Percentiles rank a stretch among this genome's conserved stretches.
phyloP scores from a whole-genome alignment of 495 filamentous ascomycete species.

The Jackrogersella multiformis region DNA sequence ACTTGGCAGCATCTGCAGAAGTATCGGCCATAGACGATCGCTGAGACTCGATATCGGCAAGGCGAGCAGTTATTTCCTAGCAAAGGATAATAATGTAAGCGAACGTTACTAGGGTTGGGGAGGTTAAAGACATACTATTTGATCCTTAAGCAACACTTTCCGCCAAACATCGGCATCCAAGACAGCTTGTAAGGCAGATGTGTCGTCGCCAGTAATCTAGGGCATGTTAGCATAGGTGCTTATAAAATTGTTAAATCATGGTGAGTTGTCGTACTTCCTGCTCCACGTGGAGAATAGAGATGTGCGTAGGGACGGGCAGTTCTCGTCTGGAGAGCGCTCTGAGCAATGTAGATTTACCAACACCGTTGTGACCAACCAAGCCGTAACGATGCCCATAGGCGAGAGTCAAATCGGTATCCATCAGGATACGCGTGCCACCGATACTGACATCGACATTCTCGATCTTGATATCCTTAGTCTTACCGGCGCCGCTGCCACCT shows the following conservation, averaged over 20 bases:
- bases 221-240: slow-evolving; percentile 33
- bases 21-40: slow-evolving; percentile 84
- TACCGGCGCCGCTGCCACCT: slow-evolving; percentile 66
- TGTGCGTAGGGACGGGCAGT: slow-evolving; percentile 91
- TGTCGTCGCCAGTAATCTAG: slow-evolving; percentile 95
- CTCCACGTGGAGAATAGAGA: slow-evolving; percentile 98
- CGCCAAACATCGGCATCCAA: slow-evolving; percentile 99
- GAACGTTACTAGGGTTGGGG: background rate
- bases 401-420: slow-evolving; percentile 87
- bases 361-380: slow-evolving; percentile 98
- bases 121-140: slow-evolving; percentile 67
- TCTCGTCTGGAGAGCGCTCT: slow-evolving; percentile 93
- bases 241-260: background rate
- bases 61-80: slow-evolving; percentile 82
- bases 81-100: slow-evolving; percentile 35
- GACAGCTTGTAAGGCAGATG: slow-evolving; percentile 92
- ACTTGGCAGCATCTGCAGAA: slow-evolving; percentile 79
- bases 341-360: slow-evolving; percentile 96
- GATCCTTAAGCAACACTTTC: slow-evolving; percentile 91
- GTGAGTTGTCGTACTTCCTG: slow-evolving; percentile 76
- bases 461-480: slow-evolving; percentile 99
- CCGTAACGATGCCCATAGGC: slow-evolving; percentile 95
- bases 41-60: slow-evolving; percentile 82
- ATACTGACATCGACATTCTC: slow-evolving; percentile 96
- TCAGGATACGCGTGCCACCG: slow-evolving; percentile 85